Evolutionary conservation across 2,329 filamentous ascomycete genomes (phyloP), one percentile per base, ranked within the genome.

Genomic region (Aspergillus eucalypticola): DNA sequence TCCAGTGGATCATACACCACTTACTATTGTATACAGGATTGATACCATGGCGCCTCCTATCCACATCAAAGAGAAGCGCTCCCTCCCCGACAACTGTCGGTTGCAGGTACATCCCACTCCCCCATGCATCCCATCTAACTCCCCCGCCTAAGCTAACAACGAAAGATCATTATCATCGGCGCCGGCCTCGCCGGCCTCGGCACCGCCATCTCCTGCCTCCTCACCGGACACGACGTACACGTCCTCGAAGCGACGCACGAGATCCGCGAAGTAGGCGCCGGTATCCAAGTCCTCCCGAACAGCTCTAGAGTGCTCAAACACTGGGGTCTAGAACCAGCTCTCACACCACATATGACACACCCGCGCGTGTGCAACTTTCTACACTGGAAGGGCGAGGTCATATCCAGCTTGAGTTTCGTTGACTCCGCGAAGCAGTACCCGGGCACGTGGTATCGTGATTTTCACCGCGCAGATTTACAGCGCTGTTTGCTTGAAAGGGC

Each of bases 381-480:
- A 29, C 78, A 80, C 1, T 85, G 83, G 83, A 83, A 82, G 57
- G 83, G 83, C 3, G 77, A 83, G 25, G 64, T 69, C 17, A 74
- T 86, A 7, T 80, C 79, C 0, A 68, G 72, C 1, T 79, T 84
- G 74, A 76, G 84, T 62, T 84, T 83, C 53, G 67, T 78, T 13
- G 76, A 74, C 2, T 79, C 78, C 13, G 69, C 71, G 15, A 61
- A 62, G 13, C 2, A 76, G 73, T 27, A 81, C 76, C 68, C 69
- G 0, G 70, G 70, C 0, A 72, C 23, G 6, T 72, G 69, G 69
- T 85, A 84, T 64, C 82, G 81, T 72, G 83, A 85, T 63, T 84
- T 86, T 42, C 83, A 86, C 64, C 78, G 83, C 8, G 81, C 82
- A 2, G 80, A 83, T 60, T 66, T 85, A 19, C 83, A 85, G 42